Conservation (phyloP, 2,329 filamentous ascomycete species). For the Paracoccidioides lutzii region DNA sequence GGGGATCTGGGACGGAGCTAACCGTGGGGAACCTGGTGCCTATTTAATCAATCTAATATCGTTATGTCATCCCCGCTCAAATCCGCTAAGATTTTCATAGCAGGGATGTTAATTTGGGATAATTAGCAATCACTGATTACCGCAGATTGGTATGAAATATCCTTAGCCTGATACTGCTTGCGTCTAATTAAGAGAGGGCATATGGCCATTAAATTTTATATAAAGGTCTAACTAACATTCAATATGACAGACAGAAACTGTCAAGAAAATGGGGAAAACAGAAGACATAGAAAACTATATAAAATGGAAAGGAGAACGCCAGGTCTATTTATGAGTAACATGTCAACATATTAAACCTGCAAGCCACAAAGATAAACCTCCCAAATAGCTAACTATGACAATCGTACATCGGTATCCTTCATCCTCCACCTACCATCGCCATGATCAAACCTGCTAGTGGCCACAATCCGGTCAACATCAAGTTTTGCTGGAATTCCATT, state of each 20-base stretch:
- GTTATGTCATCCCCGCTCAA: no score
- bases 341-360: constrained; percentile 1
- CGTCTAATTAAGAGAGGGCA: neutral
- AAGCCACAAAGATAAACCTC: neutral
- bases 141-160: neutral
- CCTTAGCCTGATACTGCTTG: neutral
- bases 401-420: constrained; percentile 9
- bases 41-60: no score
- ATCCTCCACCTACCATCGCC: constrained; percentile 10
- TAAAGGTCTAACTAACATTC: neutral
- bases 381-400: neutral
- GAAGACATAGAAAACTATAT: neutral
- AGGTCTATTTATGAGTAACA: neutral
- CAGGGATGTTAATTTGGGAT: no score
- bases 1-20: neutral
- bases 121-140: no score
- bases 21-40: neutral
- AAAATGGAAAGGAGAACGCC: neutral
- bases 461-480: neutral
- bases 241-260: neutral
- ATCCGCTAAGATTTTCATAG: no score
- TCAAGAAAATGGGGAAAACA: neutral
- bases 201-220: neutral
- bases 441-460: neutral
- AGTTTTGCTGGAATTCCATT: constrained; percentile 1